Percentiles rank a stretch among this genome's conserved stretches.
Evolutionary conservation across 2,329 filamentous ascomycete species (phyloP).

Genomic region (Coniochaeta sp.): DNA sequence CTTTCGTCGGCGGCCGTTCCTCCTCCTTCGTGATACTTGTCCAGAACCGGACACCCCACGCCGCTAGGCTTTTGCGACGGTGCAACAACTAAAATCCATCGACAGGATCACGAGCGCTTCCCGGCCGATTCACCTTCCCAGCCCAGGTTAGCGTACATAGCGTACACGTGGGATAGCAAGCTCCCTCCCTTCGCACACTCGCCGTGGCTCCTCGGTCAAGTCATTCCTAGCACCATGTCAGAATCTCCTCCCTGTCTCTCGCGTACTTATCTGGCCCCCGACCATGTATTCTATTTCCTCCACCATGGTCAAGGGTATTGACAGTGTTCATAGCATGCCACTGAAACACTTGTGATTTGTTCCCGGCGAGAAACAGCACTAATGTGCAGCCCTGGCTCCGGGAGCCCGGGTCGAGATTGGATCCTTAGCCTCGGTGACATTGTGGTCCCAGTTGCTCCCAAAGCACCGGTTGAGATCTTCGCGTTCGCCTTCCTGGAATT

Average conservation of each 20-base stretch:
- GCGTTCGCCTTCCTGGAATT: background rate
- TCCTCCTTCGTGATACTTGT: background rate
- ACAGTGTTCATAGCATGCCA: too few species aligned
- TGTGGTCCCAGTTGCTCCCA: background rate
- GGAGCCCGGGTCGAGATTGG: background rate
- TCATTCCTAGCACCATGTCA: background rate
- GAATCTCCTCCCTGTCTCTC: too few species aligned
- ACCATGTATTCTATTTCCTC: too few species aligned
- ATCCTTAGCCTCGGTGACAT: slow-evolving; percentile 1
- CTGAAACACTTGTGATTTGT: too few species aligned
- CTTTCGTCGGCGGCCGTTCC: background rate
- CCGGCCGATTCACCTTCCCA: background rate
- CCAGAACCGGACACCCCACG: background rate
- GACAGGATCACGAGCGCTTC: background rate
- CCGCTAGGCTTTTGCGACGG: background rate
- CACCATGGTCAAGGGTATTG: too few species aligned
- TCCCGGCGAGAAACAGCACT: background rate
- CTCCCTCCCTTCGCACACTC: background rate
- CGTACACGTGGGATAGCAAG: background rate
- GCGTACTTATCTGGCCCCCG: too few species aligned
- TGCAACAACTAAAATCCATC: background rate
- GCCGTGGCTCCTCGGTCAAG: background rate
- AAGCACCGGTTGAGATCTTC: background rate
- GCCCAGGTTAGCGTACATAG: background rate
- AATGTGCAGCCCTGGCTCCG: background rate